These are phyloP conservation scores for Ophioceras dolichostomum DNA, from an alignment of 2,329 filamentous ascomycete genomes.

Conservation along the genomic window DNA sequence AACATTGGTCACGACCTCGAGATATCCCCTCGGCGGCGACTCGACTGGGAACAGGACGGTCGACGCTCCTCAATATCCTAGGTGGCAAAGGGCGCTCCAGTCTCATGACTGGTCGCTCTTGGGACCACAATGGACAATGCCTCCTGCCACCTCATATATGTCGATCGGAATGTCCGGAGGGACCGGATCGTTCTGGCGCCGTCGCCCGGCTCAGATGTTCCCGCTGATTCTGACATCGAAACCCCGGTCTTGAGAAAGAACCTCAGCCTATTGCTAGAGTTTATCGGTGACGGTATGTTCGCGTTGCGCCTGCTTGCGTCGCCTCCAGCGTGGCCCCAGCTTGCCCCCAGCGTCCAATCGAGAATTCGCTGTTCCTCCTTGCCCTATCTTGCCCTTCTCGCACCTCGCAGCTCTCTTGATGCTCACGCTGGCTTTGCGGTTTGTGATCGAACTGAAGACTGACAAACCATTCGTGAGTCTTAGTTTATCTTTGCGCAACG, in stretches of 20 bases:
- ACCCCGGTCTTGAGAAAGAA: conserved; percentile 29
- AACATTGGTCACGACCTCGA: too few species aligned
- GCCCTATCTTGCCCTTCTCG: conserved; percentile 1
- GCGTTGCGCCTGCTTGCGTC: conserved; percentile 2
- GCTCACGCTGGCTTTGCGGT: too few species aligned
- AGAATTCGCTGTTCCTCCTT: conserved; percentile 9
- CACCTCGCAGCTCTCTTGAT: background rate
- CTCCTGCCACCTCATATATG: conserved; percentile 47
- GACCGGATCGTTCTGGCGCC: conserved; percentile 28
- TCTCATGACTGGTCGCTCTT: conserved; percentile 48
- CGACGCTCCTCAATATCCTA: too few species aligned
- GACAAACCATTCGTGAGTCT: background rate
- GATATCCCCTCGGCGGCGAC: too few species aligned
- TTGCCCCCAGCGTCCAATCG: too few species aligned
- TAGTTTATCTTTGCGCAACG: conserved; percentile 42
- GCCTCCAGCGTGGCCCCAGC: too few species aligned
- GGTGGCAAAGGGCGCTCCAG: conserved; percentile 43
- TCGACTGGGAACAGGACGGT: too few species aligned
- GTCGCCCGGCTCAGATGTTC: conserved; percentile 10
- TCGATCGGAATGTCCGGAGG: conserved; percentile 38
- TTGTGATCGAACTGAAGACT: too few species aligned
- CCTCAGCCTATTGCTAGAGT: conserved; percentile 35
- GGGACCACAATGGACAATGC: conserved; percentile 44
- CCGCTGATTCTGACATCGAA: conserved; percentile 17
- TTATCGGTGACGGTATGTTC: conserved; percentile 40